Evolutionary conservation across 352 stramenopile species (phyloP).

Genomic region (Phytophthora niederhauseri): DNA sequence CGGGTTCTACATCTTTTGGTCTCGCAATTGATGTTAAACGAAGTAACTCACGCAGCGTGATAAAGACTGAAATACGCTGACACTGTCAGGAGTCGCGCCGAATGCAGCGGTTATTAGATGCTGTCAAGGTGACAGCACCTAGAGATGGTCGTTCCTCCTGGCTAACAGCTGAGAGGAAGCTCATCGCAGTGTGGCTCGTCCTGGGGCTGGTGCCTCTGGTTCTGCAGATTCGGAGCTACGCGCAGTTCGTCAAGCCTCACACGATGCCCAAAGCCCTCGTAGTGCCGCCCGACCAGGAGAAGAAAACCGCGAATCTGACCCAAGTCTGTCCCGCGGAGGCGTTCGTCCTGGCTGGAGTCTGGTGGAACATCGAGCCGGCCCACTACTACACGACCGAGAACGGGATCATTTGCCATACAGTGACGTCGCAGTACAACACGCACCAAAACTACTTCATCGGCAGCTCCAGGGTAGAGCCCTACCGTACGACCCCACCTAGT

Average conservation of each 20-base stretch:
- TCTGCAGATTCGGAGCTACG: background rate
- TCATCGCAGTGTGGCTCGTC: background rate
- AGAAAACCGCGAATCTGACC: background rate
- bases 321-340: constrained; percentile 1
- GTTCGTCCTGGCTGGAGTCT: constrained; percentile 4
- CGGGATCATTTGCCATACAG: constrained; percentile 9
- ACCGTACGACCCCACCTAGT: background rate
- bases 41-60: too few species aligned
- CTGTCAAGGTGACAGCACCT: background rate
- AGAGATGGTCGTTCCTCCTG: background rate
- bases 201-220: background rate
- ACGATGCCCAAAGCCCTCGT: background rate
- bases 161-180: background rate
- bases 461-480: background rate
- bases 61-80: background rate
- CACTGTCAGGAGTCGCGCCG: background rate
- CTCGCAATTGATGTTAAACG: too few species aligned
- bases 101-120: background rate
- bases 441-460: constrained; percentile 15
- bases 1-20: too few species aligned
- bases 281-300: background rate
- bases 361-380: constrained; percentile 14
- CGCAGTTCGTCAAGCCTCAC: background rate
- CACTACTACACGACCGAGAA: constrained; percentile 7
- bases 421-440: constrained; percentile 19